Conservation (phyloP, 768 basidiomycete genomes). For the Serendipita sp. region DNA sequence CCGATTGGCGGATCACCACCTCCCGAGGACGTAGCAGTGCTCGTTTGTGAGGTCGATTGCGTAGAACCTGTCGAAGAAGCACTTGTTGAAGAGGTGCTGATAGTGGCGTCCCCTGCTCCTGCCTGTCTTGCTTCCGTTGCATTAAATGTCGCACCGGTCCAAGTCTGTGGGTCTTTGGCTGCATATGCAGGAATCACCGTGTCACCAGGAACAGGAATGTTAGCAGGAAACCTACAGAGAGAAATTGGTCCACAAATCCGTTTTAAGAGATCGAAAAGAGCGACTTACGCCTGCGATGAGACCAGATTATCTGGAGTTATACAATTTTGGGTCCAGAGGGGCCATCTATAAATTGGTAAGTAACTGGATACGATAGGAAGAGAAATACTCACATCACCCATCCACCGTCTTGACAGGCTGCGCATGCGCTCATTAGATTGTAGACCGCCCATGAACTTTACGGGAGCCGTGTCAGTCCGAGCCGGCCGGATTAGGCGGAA, state of each 20-base stretch:
- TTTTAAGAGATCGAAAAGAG: background rate
- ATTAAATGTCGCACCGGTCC: slow-evolving; percentile 1
- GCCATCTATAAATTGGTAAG: slow-evolving; percentile 1
- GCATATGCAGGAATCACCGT: slow-evolving; percentile 4
- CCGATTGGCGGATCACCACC: background rate
- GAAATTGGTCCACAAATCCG: background rate
- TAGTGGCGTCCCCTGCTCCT: background rate
- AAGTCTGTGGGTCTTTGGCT: slow-evolving; percentile 1
- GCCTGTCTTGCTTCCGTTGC: background rate
- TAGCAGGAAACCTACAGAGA: background rate
- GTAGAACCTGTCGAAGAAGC: slow-evolving; percentile 24
- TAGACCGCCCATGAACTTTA: slow-evolving; percentile 7
- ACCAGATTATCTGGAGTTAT: background rate
- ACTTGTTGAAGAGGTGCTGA: background rate
- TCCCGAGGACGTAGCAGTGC: slow-evolving; percentile 11
- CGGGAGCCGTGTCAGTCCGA: slow-evolving; percentile 4
- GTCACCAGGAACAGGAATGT: background rate
- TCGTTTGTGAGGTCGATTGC: slow-evolving; percentile 11
- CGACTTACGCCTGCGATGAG: background rate
- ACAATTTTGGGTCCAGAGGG: background rate
- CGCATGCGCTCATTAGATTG: slow-evolving; percentile 8
- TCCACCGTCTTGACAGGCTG: slow-evolving; percentile 9
- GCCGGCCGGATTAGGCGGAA: background rate
- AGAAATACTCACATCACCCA: slow-evolving; percentile 1
- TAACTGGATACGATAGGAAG: background rate